Evolutionary conservation across 2,329 filamentous ascomycete species (phyloP).

Genomic region (Acrodontium crateriforme): DNA sequence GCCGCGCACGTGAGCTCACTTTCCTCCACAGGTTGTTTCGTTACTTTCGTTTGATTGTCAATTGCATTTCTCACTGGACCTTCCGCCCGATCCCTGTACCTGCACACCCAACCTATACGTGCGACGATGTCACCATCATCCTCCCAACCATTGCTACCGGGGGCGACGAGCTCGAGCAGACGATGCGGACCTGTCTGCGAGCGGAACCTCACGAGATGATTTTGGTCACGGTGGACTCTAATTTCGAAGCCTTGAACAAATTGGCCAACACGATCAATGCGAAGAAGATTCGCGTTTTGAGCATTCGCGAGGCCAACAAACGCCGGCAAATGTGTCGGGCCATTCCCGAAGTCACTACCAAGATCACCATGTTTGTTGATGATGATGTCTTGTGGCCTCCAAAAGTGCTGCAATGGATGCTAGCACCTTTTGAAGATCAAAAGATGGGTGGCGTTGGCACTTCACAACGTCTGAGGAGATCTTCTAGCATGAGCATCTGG

Average conservation of each 20-base stretch:
- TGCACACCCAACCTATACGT: slow-evolving; percentile 63
- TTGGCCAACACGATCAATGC: slow-evolving; percentile 44
- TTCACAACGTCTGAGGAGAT: slow-evolving; percentile 70
- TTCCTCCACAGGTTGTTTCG: slow-evolving; percentile 56
- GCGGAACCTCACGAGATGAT: slow-evolving; percentile 61
- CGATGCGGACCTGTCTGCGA: slow-evolving; percentile 61
- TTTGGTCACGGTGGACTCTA: slow-evolving; percentile 74
- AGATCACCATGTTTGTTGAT: slow-evolving; percentile 83
- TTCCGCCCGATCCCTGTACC: slow-evolving; percentile 78
- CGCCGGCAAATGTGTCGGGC: slow-evolving; percentile 85
- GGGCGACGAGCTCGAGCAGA: slow-evolving; percentile 70
- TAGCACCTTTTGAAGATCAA: slow-evolving; percentile 79
- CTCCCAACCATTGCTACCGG: slow-evolving; percentile 84
- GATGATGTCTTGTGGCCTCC: slow-evolving; percentile 90
- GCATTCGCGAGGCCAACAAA: slow-evolving; percentile 82
- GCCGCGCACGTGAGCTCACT: slow-evolving; percentile 14
- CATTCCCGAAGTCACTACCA: slow-evolving; percentile 69
- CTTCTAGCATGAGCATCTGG: slow-evolving; percentile 52
- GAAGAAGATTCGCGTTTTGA: slow-evolving; percentile 58
- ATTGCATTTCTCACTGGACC: slow-evolving; percentile 71
- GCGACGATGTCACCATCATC: slow-evolving; percentile 81
- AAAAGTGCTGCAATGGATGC: slow-evolving; percentile 76
- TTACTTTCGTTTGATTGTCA: slow-evolving; percentile 73
- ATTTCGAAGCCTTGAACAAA: slow-evolving; percentile 41
- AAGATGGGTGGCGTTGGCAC: slow-evolving; percentile 83